Percentiles rank a stretch among this genome's conserved stretches.
Evolutionary conservation across 176 grass and related monocot species (phyloP).

Genomic region (Elymus sibiricus): DNA sequence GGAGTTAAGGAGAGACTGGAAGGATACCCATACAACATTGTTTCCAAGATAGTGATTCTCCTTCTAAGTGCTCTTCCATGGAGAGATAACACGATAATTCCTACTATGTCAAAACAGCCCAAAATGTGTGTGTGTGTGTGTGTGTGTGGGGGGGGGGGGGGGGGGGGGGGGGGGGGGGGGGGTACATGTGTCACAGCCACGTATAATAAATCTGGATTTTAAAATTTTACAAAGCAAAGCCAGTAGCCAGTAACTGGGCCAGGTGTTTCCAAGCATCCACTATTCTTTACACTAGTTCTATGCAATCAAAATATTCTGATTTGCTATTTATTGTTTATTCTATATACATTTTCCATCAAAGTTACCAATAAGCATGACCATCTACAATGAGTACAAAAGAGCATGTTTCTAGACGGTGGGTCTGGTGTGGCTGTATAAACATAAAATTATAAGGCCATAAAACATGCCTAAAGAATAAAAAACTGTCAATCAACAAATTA

Average conservation of each 20-base stretch:
- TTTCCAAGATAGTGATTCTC: not conserved
- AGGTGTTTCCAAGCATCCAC: not conserved
- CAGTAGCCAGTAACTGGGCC: not conserved
- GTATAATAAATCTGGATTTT: not conserved
- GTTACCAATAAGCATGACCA: not conserved
- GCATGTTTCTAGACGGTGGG: not conserved
- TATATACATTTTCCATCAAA: not conserved
- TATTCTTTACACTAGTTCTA: not conserved
- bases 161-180: no score
- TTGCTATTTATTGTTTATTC: not conserved
- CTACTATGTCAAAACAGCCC: not conserved
- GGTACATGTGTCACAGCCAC: not conserved
- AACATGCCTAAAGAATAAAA: slow-evolving; percentile 2
- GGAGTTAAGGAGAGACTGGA: not conserved
- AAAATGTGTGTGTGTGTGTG: not conserved
- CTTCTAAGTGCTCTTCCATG: not conserved
- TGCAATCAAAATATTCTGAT: not conserved
- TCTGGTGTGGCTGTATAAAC: not conserved
- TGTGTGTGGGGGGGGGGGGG: no score
- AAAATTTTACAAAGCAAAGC: not conserved
- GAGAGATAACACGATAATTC: not conserved
- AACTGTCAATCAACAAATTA: not conserved
- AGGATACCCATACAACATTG: not conserved
- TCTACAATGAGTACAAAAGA: not conserved
- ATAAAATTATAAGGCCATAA: not conserved